Base-by-base conservation (phyloP, 2,329 filamentous ascomycete species). In the Colletotrichum agaves region DNA sequence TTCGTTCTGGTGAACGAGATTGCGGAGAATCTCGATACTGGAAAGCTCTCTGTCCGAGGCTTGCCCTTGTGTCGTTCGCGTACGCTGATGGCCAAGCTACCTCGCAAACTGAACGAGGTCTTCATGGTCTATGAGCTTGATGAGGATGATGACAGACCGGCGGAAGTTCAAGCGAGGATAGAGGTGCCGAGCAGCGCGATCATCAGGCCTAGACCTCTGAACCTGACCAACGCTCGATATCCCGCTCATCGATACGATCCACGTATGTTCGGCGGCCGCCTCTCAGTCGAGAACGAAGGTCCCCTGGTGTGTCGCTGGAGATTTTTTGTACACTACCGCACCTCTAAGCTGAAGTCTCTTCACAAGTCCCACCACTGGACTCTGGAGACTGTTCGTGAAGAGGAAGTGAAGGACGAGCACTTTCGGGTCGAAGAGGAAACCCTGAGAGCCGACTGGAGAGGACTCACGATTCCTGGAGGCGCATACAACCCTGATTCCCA, bases 141-240 rank as follows among this genome's bases (percentile, higher is more conserved):
- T 5, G 62, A 76, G 0, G 76, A 81, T 5, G 80, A 84, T 39
- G 65, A 69, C 0, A 69, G 77, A 3, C 37, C 70, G 0, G 59
- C 73, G 0, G 59, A 79, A 0, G 65, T 76, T 0, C 82, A 86
- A 19, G 74, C 79, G 0, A 64, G 81, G 0, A 71, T 84, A 0
- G 83, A 87, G 2, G 73, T 90, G 0, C 47, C 75, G 0, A 62
- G 84, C 0, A 56, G 70, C 0, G 67, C 78, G 0, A 78, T 90
- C 0, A 71, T 79, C 2, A 69, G 75, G 1, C 75, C 81, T 6
- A 77, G 87, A 0, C 74, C 73, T 0, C 75, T 92, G 0, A 73
- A 81, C 0, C 76, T 84, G 2, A 92, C 90, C 0, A 93, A 92
- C 65, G 74, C 81, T 0, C 71, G 75, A 0, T 88, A 82, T 47